phyloP scores from a whole-genome alignment of 2,329 filamentous ascomycete species.

The Microdochium paspali region DNA sequence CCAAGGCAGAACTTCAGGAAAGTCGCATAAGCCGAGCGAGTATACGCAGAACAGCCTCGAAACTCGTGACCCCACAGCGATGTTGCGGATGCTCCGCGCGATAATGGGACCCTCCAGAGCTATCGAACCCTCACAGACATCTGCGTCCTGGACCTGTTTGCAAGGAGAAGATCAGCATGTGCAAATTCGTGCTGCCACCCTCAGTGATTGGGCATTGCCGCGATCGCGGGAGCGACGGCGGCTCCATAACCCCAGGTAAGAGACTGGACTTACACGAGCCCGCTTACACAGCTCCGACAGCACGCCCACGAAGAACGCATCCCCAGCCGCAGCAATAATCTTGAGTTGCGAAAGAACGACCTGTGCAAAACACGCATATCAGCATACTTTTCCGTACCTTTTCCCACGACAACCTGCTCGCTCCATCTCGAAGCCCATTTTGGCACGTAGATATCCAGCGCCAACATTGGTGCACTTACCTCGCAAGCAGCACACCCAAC shows the following conservation, averaged over 20 bases:
- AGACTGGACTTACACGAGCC: conserved; percentile 9
- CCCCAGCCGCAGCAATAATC: conserved; percentile 11
- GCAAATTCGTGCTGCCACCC: too few relatives aligned
- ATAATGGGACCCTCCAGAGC: conserved; percentile 42
- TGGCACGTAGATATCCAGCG: too few relatives aligned
- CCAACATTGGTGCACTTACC: conserved; percentile 11
- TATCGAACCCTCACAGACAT: conserved; percentile 45
- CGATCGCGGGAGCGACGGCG: too few relatives aligned
- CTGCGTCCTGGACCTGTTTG: conserved; percentile 36
- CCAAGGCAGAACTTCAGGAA: conserved; percentile 32
- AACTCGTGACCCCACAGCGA: conserved; percentile 37
- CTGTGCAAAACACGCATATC: conserved; percentile 4
- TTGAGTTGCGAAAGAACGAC: conserved; percentile 13
- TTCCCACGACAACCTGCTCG: too few relatives aligned
- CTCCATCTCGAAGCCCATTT: too few relatives aligned
- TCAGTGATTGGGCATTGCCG: not conserved
- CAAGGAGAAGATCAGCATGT: too few relatives aligned
- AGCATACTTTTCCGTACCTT: not conserved
- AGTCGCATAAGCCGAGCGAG: conserved; percentile 42
- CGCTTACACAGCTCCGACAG: conserved; percentile 14
- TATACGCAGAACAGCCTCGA: conserved; percentile 41
- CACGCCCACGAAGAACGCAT: conserved; percentile 13
- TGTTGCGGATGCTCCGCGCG: conserved; percentile 35
- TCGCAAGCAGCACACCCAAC: conserved; percentile 17
- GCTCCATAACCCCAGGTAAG: too few relatives aligned